phyloP scores from a whole-genome alignment of 768 basidiomycete genomes.

The Termitomyces sp. region DNA sequence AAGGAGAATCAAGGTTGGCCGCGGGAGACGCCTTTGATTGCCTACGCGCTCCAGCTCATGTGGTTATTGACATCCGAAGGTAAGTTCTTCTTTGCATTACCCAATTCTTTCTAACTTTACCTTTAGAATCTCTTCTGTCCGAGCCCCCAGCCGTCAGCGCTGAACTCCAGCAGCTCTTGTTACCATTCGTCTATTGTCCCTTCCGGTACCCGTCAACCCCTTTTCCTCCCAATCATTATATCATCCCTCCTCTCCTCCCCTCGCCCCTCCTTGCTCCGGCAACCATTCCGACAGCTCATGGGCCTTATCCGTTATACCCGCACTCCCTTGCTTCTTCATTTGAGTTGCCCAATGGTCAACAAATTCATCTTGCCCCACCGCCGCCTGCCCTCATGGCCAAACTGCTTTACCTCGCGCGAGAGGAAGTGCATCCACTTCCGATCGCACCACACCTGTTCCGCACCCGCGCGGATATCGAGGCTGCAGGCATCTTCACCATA shows the following conservation, averaged over 20 bases:
- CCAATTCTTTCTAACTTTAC: background rate
- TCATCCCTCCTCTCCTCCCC: slow-evolving; percentile 36
- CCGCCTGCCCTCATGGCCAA: slow-evolving; percentile 54
- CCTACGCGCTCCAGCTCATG: slow-evolving; percentile 48
- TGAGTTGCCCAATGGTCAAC: slow-evolving; percentile 22
- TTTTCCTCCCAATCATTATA: slow-evolving; percentile 54
- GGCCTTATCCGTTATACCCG: slow-evolving; percentile 42
- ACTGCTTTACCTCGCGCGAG: slow-evolving; percentile 54
- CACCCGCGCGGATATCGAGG: slow-evolving; percentile 20
- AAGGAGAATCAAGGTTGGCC: slow-evolving; percentile 41
- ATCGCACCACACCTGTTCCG: slow-evolving; percentile 33
- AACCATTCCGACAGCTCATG: slow-evolving; percentile 31
- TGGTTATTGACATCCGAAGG: slow-evolving; percentile 47
- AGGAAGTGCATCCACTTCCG: slow-evolving; percentile 41
- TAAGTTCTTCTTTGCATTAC: slow-evolving; percentile 6
- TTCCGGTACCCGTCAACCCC: slow-evolving; percentile 51
- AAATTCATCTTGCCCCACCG: slow-evolving; percentile 28
- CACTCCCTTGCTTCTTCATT: slow-evolving; percentile 22
- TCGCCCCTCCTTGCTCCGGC: slow-evolving; percentile 10
- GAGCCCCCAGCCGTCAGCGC: slow-evolving; percentile 24
- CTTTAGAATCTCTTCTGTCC: slow-evolving; percentile 19
- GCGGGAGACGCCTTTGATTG: slow-evolving; percentile 35
- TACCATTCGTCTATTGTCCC: slow-evolving; percentile 45
- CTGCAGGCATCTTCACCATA: slow-evolving; percentile 17
- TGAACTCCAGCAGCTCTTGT: slow-evolving; percentile 25